phyloP scores from a whole-genome alignment of 1,284 basidiomycete genomes.

The Pyrrhoderma noxium region DNA sequence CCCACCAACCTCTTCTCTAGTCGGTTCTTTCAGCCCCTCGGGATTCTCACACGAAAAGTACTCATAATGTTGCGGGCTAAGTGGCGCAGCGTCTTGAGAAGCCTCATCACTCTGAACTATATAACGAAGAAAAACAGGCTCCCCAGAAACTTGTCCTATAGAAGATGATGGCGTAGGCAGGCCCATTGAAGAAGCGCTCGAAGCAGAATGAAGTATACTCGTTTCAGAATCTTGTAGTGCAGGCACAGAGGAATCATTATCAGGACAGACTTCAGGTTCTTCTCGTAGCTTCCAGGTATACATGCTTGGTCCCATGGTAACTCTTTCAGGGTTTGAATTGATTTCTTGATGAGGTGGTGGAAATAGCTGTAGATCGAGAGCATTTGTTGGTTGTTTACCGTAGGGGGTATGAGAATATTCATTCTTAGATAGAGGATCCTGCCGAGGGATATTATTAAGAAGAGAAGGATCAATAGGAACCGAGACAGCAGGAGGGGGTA shows the following conservation, averaged over 20 bases:
- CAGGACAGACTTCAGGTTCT: too few species aligned
- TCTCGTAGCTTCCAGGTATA: too few species aligned
- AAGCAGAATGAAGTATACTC: not conserved
- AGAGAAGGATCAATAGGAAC: slow-evolving; percentile 15
- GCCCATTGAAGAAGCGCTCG: slow-evolving; percentile 1
- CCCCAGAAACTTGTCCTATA: not conserved
- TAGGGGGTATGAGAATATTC: too few species aligned
- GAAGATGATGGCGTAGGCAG: slow-evolving; percentile 3
- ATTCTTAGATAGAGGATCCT: too few species aligned
- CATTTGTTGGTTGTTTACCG: not conserved
- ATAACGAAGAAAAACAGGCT: not conserved
- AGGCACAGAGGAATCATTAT: too few species aligned
- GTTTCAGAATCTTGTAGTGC: not conserved
- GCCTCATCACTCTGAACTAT: not conserved
- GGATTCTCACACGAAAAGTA: too few species aligned
- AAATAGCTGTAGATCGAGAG: slow-evolving; percentile 1
- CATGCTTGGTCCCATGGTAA: too few species aligned
- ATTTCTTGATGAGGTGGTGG: not conserved
- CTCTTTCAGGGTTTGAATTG: too few species aligned
- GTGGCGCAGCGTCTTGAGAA: too few species aligned
- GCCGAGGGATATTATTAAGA: not conserved
- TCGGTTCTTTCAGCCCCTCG: too few species aligned
- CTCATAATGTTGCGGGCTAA: too few species aligned
- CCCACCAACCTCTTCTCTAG: too few species aligned
- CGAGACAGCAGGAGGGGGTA: not conserved